A percentile compares a stretch with the other conserved stretches of the same genome.
These are phyloP conservation scores for Solanum hybrid DNA, from an alignment of 305 asterid species.

Conservation along the genomic window DNA sequence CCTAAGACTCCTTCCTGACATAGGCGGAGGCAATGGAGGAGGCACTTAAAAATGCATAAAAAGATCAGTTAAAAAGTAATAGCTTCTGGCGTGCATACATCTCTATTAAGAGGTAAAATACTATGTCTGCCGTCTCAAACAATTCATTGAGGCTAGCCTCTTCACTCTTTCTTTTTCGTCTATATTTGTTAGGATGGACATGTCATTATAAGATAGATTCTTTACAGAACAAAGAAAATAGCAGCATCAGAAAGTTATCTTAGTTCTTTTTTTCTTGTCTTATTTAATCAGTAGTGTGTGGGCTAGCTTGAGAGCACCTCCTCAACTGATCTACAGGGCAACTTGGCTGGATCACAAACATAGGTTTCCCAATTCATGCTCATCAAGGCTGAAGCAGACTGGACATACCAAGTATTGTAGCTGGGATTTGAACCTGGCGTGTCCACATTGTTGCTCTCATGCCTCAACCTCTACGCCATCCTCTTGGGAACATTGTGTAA, in stretches of 20 bases:
- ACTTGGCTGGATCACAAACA: background rate
- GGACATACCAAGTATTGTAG: background rate
- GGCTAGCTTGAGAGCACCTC: background rate
- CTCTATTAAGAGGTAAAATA: background rate
- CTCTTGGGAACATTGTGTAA: background rate
- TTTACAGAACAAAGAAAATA: background rate
- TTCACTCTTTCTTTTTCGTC: background rate
- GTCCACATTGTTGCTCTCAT: background rate
- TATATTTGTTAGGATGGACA: background rate
- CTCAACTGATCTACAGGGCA: background rate
- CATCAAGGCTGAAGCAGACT: background rate
- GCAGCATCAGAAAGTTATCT: background rate
- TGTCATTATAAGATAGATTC: background rate
- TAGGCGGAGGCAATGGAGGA: slow-evolving; percentile 79
- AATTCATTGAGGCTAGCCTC: background rate
- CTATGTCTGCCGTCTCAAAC: background rate
- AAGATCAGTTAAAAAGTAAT: background rate
- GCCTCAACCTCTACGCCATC: background rate
- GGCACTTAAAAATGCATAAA: slow-evolving; percentile 58
- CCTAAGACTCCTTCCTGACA: slow-evolving; percentile 55
- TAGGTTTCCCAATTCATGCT: background rate
- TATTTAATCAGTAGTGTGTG: background rate
- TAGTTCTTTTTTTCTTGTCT: background rate
- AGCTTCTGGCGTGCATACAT: background rate
- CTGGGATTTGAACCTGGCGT: background rate